Percentiles rank a stretch among this genome's conserved stretches.
These are phyloP conservation scores for Trametes meyenii DNA, from an alignment of 768 basidiomycete genomes.

Conservation along the genomic window DNA sequence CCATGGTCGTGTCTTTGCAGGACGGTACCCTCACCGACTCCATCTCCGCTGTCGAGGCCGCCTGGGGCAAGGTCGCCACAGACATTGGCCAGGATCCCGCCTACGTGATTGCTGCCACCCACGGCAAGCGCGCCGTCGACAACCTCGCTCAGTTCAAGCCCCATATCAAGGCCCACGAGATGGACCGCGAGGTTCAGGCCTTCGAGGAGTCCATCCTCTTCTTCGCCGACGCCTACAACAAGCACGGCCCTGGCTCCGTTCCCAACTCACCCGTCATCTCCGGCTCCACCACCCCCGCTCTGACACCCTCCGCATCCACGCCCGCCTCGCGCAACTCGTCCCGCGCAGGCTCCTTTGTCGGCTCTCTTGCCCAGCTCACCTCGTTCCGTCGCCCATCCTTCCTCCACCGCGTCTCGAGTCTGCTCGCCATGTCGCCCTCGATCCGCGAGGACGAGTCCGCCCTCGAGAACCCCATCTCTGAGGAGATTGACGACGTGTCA, in stretches of 20 bases:
- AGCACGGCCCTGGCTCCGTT: conserved; percentile 44
- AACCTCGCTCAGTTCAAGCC: conserved; percentile 69
- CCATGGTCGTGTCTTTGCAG: conserved; percentile 37
- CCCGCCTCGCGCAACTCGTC: conserved; percentile 49
- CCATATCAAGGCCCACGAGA: conserved; percentile 53
- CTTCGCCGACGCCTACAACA: conserved; percentile 61
- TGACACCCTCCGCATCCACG: conserved; percentile 41
- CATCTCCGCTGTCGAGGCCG: conserved; percentile 72
- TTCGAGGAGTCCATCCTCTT: conserved; percentile 70
- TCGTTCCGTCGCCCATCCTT: conserved; percentile 51
- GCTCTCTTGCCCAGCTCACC: conserved; percentile 30
- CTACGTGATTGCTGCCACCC: conserved; percentile 73
- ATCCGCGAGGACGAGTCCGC: conserved; percentile 38
- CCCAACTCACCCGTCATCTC: conserved; percentile 36
- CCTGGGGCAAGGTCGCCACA: conserved; percentile 71
- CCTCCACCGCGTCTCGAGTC: conserved; percentile 42
- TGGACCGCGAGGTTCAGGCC: conserved; percentile 57
- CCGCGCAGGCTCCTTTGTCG: conserved; percentile 45
- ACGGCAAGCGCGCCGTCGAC: conserved; percentile 77
- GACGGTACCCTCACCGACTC: conserved; percentile 77
- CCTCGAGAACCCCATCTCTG: conserved; percentile 36
- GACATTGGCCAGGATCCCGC: conserved; percentile 71
- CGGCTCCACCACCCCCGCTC: conserved; percentile 45
- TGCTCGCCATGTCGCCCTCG: conserved; percentile 41
- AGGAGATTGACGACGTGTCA: conserved; percentile 27